These are phyloP conservation scores for Lumnitzera littorea DNA, from an alignment of 345 rosid species.

Conservation along the genomic window DNA sequence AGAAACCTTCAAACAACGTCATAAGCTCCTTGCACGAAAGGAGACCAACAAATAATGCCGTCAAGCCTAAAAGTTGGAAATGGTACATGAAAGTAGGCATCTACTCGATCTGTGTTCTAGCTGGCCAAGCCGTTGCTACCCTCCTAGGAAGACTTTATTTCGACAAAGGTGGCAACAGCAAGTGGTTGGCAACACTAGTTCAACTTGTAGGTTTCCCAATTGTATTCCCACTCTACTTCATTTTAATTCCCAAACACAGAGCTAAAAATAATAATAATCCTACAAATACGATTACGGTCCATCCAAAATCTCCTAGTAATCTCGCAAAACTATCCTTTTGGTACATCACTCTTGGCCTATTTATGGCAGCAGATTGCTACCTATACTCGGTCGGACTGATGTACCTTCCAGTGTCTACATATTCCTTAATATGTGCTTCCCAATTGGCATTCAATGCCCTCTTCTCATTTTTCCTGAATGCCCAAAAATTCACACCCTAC, in stretches of 20 bases:
- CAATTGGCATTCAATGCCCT: constrained; percentile 49
- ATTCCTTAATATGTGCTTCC: constrained; percentile 31
- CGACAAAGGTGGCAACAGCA: constrained; percentile 41
- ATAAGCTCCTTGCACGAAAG: too few species aligned
- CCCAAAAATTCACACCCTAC: constrained; percentile 38
- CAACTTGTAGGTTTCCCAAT: constrained; percentile 44
- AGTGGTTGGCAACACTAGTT: constrained; percentile 39
- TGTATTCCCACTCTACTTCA: constrained; percentile 34
- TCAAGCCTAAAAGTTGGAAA: not conserved
- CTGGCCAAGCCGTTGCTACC: constrained; percentile 30
- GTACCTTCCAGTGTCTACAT: constrained; percentile 50
- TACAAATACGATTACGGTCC: not conserved
- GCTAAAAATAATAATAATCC: not conserved
- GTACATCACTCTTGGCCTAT: constrained; percentile 29
- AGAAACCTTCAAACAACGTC: too few species aligned
- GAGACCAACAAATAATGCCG: too few species aligned
- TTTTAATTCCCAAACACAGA: constrained; percentile 14
- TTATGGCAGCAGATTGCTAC: constrained; percentile 20
- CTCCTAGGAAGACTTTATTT: constrained; percentile 41
- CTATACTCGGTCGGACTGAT: constrained; percentile 39
- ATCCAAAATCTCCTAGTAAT: too few species aligned
- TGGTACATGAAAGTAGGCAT: constrained; percentile 11
- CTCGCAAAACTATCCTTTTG: constrained; percentile 2
- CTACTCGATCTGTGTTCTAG: constrained; percentile 24
- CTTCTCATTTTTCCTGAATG: constrained; percentile 45